Evolutionary conservation across 164 flowering plant species (phyloP).

Genomic region (grape (Vitis vinifera)): ASM3070453v1 NC_081820.1:19675001-19675500

Average conservation of each 20-base stretch:
- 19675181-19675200: conserved; percentile 39
- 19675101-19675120: conserved; percentile 21
- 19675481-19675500: not conserved
- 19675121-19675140: conserved; percentile 1
- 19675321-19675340: conserved; percentile 48
- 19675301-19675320: not conserved
- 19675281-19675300: not conserved
- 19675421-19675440: conserved; percentile 99
- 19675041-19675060: too few species aligned
- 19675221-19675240: conserved; percentile 92
- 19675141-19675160: not conserved
- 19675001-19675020: too few species aligned
- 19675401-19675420: conserved; percentile 83
- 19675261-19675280: conserved; percentile 41
- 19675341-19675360: conserved; percentile 80
- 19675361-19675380: conserved; percentile 92
- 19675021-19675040: too few species aligned
- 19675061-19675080: too few species aligned
- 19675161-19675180: not conserved
- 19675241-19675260: conserved; percentile 84
- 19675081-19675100: not conserved
- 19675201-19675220: conserved; percentile 98
- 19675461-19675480: not conserved
- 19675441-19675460: conserved; percentile 50
- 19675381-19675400: conserved; percentile 81